Evolutionary conservation across 2,329 filamentous ascomycete species (phyloP), one percentile per base, ranked within the genome.

Genomic region (Colletotrichum cereale): DNA sequence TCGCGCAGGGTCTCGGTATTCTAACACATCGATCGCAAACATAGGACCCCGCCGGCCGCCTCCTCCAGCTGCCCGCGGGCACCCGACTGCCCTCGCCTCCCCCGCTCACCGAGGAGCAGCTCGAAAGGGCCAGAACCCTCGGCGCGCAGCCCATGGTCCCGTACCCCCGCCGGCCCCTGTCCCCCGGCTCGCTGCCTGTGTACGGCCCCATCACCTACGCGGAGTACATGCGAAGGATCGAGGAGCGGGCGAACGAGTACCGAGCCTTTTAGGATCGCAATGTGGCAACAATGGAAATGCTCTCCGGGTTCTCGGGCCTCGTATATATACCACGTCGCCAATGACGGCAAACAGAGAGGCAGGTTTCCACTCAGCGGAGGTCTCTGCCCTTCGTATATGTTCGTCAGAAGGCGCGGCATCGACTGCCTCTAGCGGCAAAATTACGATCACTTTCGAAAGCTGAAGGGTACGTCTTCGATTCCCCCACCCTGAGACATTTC

Each of bases 41-140:
- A 11, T 11, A 71, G 68, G 68, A 71, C 21, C 64, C 64, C n/a
- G 68, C 68, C 10, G 68, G 68, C n/a, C 64, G 64, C n/a, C 68
- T 71, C n/a, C 64, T 52, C 18, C 24, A 58, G n/a, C 26, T 71
- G 16, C 68, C 68, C 24, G 26, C 31, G 14, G 68, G 68, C 18
- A 67, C 68, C 2, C 56, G 50, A 8, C 57, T 71, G 7, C 68
- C 68, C 0, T 26, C 68, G 14, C 68, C 68, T 3, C 42, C 52
- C 11, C 36, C 68, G 14, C 68, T 71, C n/a, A 67, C 57, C n/a
- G 64, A 67, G 42, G 68, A 71, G 36, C 31, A 50, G 5, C 52
- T 62, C 3, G 52, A 58, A 16, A 65, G 68, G 6, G 68, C 68
- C 26, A 34, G 64, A 6, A 55, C 56, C 16, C 31, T 36, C 21